Base-by-base conservation (phyloP, 2,329 filamentous ascomycete genomes). In the Calonectria ilicicola region DNA sequence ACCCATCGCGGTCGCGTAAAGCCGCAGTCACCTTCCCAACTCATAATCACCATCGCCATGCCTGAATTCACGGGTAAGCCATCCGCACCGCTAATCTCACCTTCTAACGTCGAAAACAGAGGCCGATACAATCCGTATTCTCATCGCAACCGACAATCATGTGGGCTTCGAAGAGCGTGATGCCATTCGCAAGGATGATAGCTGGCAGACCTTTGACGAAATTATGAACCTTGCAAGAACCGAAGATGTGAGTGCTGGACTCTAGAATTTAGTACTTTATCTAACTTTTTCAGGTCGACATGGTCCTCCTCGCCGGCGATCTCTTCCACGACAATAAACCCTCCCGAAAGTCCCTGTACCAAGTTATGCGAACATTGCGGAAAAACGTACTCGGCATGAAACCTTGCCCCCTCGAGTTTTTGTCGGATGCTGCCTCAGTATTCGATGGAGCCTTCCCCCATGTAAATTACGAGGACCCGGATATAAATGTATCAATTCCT, bases 271-370 rank as follows among this genome's bases (percentile, higher is more conserved):
- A 29, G 64, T 56, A 8, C 9, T 17, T 72, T 47, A 72, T 38
- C 66, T 60, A 23, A 40, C 21, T 2, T 9, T 38, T 19, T 14
- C 40, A 92, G 90, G 91, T 99, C 76, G 97, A 99, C 84, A 98
- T 99, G 97, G 94, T 99, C 0, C 89, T 99, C 2, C 91, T 99
- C 5, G 96, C 93, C 3, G 97, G 97, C 58, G 97, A 99, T 82
- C 90, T 99, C 1, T 99, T 99, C 82, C 97, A 99, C 82, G 96
- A 99, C 78, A 99, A 99, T 84, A 98, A 98, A 80, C 97, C 97
- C 3, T 98, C 95, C 8, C 91, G 97, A 72, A 98, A 98, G 81
- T 93, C 96, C 32, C 94, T 99, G 90, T 98, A 97, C 82, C 95
- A 99, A 82, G 97, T 99, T 74, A 98, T 98, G 95, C 93, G 95